phyloP scores from a whole-genome alignment of 257 asterid species.

The Coffea canephora region DNA sequence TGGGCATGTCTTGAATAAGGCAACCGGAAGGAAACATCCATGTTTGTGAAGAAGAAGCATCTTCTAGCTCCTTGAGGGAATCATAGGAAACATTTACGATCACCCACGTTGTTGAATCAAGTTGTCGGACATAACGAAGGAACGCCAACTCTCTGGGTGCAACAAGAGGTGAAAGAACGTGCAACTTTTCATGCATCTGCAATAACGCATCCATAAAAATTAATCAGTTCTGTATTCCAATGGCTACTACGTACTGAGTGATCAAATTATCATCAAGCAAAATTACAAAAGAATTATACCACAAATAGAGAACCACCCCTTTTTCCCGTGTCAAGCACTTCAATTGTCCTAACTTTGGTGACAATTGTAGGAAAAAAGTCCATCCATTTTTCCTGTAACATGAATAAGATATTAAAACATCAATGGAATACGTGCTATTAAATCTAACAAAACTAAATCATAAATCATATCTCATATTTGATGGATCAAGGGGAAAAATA shows the following conservation, averaged over 20 bases:
- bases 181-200: conserved; percentile 67
- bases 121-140: conserved; percentile 52
- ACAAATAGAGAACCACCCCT: conserved; percentile 45
- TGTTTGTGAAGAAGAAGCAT: conserved; percentile 35
- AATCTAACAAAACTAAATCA: too few relatives aligned
- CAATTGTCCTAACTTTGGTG: conserved; percentile 44
- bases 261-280: background rate
- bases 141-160: conserved; percentile 64
- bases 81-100: conserved; percentile 62
- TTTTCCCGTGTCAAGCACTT: conserved; percentile 42
- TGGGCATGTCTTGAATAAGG: conserved; percentile 49
- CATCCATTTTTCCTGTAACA: conserved; percentile 57
- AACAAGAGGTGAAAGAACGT: conserved; percentile 68
- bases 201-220: background rate
- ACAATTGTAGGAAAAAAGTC: conserved; percentile 60
- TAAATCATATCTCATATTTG: background rate
- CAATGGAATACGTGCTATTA: background rate
- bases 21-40: conserved; percentile 86
- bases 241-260: background rate
- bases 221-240: background rate
- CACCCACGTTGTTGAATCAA: conserved; percentile 50
- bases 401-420: background rate
- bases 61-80: conserved; percentile 35
- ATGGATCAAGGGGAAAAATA: background rate
- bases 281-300: conserved; percentile 28